phyloP scores from a whole-genome alignment of 2,329 filamentous ascomycete genomes.

The Cladorrhinum sp. region DNA sequence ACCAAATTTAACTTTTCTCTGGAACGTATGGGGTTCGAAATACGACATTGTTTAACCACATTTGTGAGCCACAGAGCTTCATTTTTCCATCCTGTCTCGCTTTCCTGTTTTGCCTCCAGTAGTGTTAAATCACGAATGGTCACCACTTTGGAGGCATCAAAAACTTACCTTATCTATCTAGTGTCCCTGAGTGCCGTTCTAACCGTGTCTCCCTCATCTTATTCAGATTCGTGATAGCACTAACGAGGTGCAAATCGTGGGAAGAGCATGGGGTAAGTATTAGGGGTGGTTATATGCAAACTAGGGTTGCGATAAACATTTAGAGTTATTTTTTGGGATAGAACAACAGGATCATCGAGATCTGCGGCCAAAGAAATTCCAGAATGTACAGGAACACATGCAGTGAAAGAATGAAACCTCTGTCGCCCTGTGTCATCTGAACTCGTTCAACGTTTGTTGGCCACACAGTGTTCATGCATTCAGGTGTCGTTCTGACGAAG shows the following conservation, averaged over 20 bases:
- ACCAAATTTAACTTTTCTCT: background rate
- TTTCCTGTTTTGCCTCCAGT: too few relatives aligned
- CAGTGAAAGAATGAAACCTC: too few relatives aligned
- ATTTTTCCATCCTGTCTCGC: too few relatives aligned
- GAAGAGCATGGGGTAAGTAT: background rate
- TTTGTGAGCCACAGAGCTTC: background rate
- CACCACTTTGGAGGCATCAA: too few relatives aligned
- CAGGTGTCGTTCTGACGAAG: background rate
- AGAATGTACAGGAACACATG: background rate
- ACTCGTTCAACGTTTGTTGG: background rate
- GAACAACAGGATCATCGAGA: background rate
- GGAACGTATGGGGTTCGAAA: background rate
- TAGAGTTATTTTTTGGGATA: background rate
- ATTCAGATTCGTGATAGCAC: background rate
- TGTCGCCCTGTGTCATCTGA: background rate
- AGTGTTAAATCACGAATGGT: too few relatives aligned
- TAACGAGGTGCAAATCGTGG: background rate
- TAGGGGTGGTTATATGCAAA: background rate
- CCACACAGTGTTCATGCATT: too few relatives aligned
- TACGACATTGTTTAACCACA: background rate
- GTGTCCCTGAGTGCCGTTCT: too few relatives aligned
- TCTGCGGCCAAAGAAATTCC: too few relatives aligned
- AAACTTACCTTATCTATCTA: too few relatives aligned
- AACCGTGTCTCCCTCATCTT: too few relatives aligned
- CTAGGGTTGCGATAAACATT: background rate